Percentiles rank a stretch among this genome's conserved stretches.
phyloP scores from a whole-genome alignment of 306 rosid genomes.

The Vicia faba region DNA sequence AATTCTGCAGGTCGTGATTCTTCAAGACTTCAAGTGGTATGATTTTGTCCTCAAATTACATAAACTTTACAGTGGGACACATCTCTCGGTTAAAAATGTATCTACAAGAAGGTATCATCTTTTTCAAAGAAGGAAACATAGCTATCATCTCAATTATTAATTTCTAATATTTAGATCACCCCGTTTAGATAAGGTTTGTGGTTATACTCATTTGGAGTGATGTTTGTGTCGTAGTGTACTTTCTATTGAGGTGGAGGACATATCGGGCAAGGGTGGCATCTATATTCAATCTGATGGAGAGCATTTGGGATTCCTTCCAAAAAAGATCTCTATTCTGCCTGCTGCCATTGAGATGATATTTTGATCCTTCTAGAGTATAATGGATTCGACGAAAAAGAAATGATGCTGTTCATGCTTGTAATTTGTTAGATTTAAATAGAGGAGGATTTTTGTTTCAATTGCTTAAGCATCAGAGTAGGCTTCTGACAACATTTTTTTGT shows the following conservation, averaged over 20 bases:
- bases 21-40: slow-evolving; percentile 89
- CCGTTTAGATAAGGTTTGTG: background rate
- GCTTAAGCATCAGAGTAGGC: slow-evolving; percentile 4
- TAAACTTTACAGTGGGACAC: slow-evolving; percentile 81
- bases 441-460: slow-evolving; percentile 28
- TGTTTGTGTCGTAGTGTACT: slow-evolving; percentile 49
- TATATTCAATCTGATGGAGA: slow-evolving; percentile 95
- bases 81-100: slow-evolving; percentile 77
- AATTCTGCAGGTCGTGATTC: slow-evolving; percentile 72
- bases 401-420: slow-evolving; percentile 30
- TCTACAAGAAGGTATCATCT: slow-evolving; percentile 65
- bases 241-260: slow-evolving; percentile 79
- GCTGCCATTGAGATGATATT: slow-evolving; percentile 84
- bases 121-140: slow-evolving; percentile 19
- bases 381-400: background rate
- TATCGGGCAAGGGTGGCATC: slow-evolving; percentile 58
- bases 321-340: slow-evolving; percentile 70
- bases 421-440: slow-evolving; percentile 22
- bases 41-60: slow-evolving; percentile 79
- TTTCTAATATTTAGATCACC: slow-evolving; percentile 5
- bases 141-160: slow-evolving; percentile 21
- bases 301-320: slow-evolving; percentile 85
- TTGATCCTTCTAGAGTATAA: slow-evolving; percentile 41
- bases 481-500: slow-evolving; percentile 5
- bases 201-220: slow-evolving; percentile 32